Percentiles rank a stretch among this genome's conserved stretches.
phyloP scores from a whole-genome alignment of 306 rosid genomes.

The Fragaria iinumae region DNA sequence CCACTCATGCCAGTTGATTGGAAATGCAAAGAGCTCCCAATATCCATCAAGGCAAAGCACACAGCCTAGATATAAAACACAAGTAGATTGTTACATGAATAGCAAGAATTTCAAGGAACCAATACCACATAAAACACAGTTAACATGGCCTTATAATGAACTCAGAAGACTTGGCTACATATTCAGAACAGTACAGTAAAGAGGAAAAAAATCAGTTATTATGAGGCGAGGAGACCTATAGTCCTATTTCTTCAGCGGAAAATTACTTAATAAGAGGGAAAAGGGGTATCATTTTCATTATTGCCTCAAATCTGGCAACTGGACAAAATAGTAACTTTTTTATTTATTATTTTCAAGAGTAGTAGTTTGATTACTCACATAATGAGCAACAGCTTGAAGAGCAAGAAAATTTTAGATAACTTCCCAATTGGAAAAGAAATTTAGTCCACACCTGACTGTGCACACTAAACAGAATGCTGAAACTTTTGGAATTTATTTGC shows the following conservation, averaged over 20 bases:
- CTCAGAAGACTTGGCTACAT: neutral
- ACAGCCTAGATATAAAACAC: slow-evolving; percentile 50
- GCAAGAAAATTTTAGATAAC: neutral
- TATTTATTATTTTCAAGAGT: neutral
- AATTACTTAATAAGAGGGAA: neutral
- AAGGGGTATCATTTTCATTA: neutral
- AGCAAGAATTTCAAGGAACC: slow-evolving; percentile 4
- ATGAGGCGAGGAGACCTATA: neutral
- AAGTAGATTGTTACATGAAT: neutral
- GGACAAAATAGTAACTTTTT: neutral
- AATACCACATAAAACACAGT: neutral
- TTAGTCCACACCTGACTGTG: neutral
- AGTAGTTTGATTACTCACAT: neutral
- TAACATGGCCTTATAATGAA: neutral
- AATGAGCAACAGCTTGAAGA: neutral
- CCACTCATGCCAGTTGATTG: slow-evolving; percentile 43
- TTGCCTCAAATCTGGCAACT: neutral
- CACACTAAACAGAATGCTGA: neutral
- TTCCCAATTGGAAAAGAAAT: neutral
- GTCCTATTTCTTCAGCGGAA: neutral
- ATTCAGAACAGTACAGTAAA: neutral
- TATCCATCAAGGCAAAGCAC: slow-evolving; percentile 62
- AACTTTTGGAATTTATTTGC: neutral
- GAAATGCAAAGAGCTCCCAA: slow-evolving; percentile 43
- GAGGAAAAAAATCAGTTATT: neutral